Conservation (phyloP, 371 early-diverging fungal genomes). For the Rhizopus sp. region DNA sequence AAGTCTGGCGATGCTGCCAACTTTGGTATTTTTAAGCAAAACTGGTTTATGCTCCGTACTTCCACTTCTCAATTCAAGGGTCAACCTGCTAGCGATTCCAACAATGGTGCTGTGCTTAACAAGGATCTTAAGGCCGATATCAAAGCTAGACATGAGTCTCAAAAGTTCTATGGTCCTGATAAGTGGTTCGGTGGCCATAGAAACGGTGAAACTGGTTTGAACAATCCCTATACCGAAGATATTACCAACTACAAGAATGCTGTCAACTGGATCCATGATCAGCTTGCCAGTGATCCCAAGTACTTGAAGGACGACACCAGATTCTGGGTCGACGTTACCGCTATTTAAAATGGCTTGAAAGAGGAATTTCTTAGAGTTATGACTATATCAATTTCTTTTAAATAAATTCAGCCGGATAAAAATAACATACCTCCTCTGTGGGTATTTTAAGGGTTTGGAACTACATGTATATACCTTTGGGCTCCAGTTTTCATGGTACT, state of each 20-base stretch:
- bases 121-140: not conserved
- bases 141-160: constrained; percentile 12
- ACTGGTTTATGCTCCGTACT: constrained; percentile 10
- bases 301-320: constrained; percentile 10
- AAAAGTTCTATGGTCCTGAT: constrained; percentile 6
- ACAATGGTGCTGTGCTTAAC: constrained; percentile 1
- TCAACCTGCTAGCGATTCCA: not conserved
- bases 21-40: constrained; percentile 15
- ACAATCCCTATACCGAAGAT: constrained; percentile 8
- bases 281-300: constrained; percentile 2
- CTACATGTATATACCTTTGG: no score
- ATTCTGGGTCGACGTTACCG: constrained; percentile 9
- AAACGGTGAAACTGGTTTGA: constrained; percentile 7
- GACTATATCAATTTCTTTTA: no score
- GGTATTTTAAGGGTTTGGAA: no score
- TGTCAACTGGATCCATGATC: constrained; percentile 9
- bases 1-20: constrained; percentile 10
- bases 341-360: not conserved
- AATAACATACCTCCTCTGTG: no score
- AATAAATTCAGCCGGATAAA: no score
- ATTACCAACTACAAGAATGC: constrained; percentile 10
- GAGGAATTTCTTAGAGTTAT: no score
- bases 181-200: constrained; percentile 14
- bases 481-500: no score
- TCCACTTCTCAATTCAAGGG: constrained; percentile 7